Percentiles rank a stretch among this genome's conserved stretches.
These are phyloP conservation scores for Favolaschia claudopus DNA, from an alignment of 768 basidiomycete genomes.

Conservation along the genomic window DNA sequence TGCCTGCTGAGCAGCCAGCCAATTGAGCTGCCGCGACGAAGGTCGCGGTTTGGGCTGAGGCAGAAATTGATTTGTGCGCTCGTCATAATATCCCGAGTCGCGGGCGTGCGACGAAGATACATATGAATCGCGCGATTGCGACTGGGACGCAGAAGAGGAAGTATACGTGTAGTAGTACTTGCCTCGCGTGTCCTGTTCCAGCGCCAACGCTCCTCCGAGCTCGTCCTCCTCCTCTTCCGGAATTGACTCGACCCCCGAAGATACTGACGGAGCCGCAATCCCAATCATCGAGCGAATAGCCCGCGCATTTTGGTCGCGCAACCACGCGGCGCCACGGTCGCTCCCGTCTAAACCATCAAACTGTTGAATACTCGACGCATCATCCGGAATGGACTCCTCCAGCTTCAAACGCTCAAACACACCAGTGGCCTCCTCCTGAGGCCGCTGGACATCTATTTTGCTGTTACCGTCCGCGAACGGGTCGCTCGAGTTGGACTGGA, in stretches of 20 bases:
- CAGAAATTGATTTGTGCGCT: slow-evolving; percentile 35
- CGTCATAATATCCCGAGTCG: slow-evolving; percentile 64
- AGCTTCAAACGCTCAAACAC: slow-evolving; percentile 66
- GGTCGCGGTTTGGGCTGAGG: slow-evolving; percentile 55
- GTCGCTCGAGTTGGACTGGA: slow-evolving; percentile 17
- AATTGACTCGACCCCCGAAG: slow-evolving; percentile 56
- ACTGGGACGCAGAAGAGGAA: slow-evolving; percentile 56
- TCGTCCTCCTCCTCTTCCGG: slow-evolving; percentile 46
- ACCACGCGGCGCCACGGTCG: slow-evolving; percentile 81
- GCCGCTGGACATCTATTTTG: slow-evolving; percentile 35
- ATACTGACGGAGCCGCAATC: slow-evolving; percentile 65
- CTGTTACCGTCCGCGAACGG: slow-evolving; percentile 41
- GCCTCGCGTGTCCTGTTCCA: slow-evolving; percentile 72
- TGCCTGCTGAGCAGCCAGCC: slow-evolving; percentile 66
- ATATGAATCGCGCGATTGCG: too few species aligned
- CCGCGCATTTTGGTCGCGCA: slow-evolving; percentile 81
- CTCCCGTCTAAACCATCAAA: slow-evolving; percentile 56
- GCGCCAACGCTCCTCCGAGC: slow-evolving; percentile 66
- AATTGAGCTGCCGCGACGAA: slow-evolving; percentile 70
- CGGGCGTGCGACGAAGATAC: slow-evolving; percentile 37
- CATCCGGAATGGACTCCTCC: slow-evolving; percentile 51
- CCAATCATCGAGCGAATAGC: slow-evolving; percentile 69
- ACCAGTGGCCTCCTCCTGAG: slow-evolving; percentile 50
- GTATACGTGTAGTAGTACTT: slow-evolving; percentile 82
- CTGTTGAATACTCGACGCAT: slow-evolving; percentile 50